phyloP scores from a whole-genome alignment of 352 stramenopile genomes.

The Pythium oligandrum region DNA sequence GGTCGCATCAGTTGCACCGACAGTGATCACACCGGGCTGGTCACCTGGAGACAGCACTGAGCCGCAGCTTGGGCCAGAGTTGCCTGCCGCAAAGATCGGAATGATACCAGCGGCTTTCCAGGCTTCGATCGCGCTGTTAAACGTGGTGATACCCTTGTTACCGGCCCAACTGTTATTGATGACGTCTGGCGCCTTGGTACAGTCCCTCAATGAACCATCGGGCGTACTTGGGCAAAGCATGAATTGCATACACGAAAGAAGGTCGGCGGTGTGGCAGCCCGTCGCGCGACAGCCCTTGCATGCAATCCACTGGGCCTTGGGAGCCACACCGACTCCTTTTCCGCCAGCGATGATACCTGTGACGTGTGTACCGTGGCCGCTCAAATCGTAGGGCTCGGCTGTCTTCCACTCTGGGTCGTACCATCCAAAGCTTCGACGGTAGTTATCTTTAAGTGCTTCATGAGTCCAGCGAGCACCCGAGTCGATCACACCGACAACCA shows the following conservation, averaged over 20 bases:
- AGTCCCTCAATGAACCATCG: constrained; percentile 31
- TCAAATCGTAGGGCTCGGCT: constrained; percentile 35
- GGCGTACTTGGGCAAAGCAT: constrained; percentile 58
- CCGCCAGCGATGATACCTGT: constrained; percentile 39
- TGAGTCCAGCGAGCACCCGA: constrained; percentile 48
- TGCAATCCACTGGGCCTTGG: constrained; percentile 47
- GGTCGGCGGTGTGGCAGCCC: constrained; percentile 35
- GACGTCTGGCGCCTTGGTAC: constrained; percentile 42
- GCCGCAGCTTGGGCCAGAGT: constrained; percentile 42
- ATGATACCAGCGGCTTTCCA: constrained; percentile 53
- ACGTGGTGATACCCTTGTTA: constrained; percentile 35
- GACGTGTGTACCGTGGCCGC: constrained; percentile 51
- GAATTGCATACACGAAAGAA: constrained; percentile 58
- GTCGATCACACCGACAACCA: constrained; percentile 61
- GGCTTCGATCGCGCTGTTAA: constrained; percentile 37
- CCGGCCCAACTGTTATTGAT: constrained; percentile 74
- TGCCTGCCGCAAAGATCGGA: constrained; percentile 49
- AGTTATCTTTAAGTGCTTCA: constrained; percentile 35
- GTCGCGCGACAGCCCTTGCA: constrained; percentile 44
- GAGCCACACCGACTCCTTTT: constrained; percentile 48
- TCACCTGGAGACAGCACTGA: constrained; percentile 51
- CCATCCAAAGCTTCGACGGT: constrained; percentile 41
- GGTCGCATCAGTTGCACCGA: constrained; percentile 47
- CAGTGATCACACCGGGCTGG: constrained; percentile 48
- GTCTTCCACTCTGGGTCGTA: constrained; percentile 42